phyloP scores from a whole-genome alignment of 164 flowering plant genomes.

The Chimonanthus salicifolius region DNA sequence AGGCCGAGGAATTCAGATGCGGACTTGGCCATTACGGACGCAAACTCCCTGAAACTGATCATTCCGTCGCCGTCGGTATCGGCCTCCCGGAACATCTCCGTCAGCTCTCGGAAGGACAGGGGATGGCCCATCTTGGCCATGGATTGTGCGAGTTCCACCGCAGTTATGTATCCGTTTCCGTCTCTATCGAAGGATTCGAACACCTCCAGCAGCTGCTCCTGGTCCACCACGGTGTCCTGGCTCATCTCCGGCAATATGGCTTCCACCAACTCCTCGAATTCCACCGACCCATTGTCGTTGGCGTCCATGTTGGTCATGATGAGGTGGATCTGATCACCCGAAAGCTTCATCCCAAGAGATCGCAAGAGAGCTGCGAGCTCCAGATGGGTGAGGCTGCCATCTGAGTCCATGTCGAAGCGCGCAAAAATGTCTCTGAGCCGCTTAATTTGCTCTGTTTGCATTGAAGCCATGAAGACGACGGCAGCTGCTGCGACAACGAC shows the following conservation, averaged over 20 bases:
- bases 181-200: constrained; percentile 68
- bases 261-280: constrained; percentile 61
- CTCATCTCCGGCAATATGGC: constrained; percentile 51
- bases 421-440: constrained; percentile 63
- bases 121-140: constrained; percentile 94
- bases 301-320: constrained; percentile 56
- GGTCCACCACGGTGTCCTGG: constrained; percentile 44
- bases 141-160: constrained; percentile 75
- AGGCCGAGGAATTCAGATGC: constrained; percentile 39
- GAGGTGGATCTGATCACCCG: constrained; percentile 62
- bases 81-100: constrained; percentile 73
- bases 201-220: constrained; percentile 61
- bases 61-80: constrained; percentile 77
- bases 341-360: constrained; percentile 68
- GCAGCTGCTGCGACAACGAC: constrained; percentile 1
- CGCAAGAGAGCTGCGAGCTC: constrained; percentile 89
- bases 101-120: constrained; percentile 53
- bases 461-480: constrained; percentile 14
- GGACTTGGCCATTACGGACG: constrained; percentile 56
- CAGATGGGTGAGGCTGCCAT: constrained; percentile 84
- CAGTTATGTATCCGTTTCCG: constrained; percentile 75
- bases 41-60: constrained; percentile 65
- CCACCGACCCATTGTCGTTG: constrained; percentile 65
- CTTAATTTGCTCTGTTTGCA: constrained; percentile 44
- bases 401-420: constrained; percentile 82